These are phyloP conservation scores for Kernera saxatilis DNA, from an alignment of 345 rosid species.

Conservation along the genomic window DNA sequence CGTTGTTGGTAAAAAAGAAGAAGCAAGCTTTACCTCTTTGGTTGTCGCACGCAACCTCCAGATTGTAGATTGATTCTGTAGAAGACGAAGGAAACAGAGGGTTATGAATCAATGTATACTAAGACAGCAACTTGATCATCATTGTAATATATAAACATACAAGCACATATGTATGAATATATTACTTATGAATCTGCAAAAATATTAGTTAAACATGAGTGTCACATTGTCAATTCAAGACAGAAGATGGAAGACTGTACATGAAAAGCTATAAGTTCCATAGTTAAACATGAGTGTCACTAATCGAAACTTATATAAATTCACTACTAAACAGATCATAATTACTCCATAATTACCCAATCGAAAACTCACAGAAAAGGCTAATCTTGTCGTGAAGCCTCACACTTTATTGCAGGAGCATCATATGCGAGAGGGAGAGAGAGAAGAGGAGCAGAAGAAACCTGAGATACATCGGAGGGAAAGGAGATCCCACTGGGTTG, in stretches of 20 bases:
- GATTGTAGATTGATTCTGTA: conserved; percentile 38
- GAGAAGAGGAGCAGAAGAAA: conserved; percentile 17
- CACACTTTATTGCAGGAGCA: neutral
- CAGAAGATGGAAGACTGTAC: neutral
- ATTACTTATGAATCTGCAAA: neutral
- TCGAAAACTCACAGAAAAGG: neutral
- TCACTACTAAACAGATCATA: neutral
- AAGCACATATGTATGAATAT: neutral
- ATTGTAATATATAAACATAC: neutral
- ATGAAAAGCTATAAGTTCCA: neutral
- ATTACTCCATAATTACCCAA: neutral
- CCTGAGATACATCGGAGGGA: conserved; percentile 41
- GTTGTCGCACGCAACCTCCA: conserved; percentile 46
- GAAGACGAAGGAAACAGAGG: conserved; percentile 14
- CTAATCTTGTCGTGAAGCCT: neutral
- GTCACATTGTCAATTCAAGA: neutral
- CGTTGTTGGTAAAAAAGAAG: neutral
- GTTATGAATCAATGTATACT: neutral
- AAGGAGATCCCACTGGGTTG: conserved; percentile 31
- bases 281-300: neutral
- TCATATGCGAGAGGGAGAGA: neutral
- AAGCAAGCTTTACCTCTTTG: conserved; percentile 48
- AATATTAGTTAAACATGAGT: neutral
- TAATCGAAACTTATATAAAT: neutral
- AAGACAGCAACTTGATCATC: conserved; percentile 2